Evolutionary conservation across 1,284 basidiomycete species (phyloP), one percentile per base, ranked within the genome.

Genomic region (Microbotryum silenes-acaulis): DNA sequence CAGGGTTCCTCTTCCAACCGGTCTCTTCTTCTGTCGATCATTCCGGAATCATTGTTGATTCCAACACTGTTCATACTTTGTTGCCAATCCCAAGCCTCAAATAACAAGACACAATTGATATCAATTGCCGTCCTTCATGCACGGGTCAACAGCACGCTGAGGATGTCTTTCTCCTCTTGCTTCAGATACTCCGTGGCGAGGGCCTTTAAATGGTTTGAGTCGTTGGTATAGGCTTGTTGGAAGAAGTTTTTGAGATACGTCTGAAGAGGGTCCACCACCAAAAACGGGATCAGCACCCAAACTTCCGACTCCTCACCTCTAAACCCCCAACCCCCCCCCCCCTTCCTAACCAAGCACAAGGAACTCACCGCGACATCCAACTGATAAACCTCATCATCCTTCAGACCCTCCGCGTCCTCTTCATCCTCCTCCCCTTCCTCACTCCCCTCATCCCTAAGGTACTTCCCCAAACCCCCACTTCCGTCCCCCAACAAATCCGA

Each of bases 341-440:
- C 37, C 37, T 5, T 42, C 37, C 12, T 45, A 55, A 51, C 52
- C 60, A 29, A 51, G 48, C 50, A 63, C 62, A 33, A 27, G 27
- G 27, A 27, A 77, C 83, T 68, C 64, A 90, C 91, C 77, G 85
- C 84, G 78, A 96, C 84, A 71, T 97, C 89, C 74, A 97, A 86
- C 70, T 86, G 85, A 47, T 88, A 91, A 58, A 94, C 81, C 1
- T 89, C 85, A 75, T 97, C 93, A 54, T 83, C 83, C 75, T 83
- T 85, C 57, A 96, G 80, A 73, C 96, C 91, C 67, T 92, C 89
- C 72, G 73, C 73, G 37, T 72, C 69, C n/a, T 51, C 62, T 9
- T 93, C 90, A 57, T 80, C 79, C 61, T 80, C 81, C 52, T 81
- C 81, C 23, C 85, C 83, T 51, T 84, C 78, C 25, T 85, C 79